These are phyloP conservation scores for Trichoderma atroviride DNA, from an alignment of 2,329 filamentous ascomycete species.

Conservation along the genomic window DNA sequence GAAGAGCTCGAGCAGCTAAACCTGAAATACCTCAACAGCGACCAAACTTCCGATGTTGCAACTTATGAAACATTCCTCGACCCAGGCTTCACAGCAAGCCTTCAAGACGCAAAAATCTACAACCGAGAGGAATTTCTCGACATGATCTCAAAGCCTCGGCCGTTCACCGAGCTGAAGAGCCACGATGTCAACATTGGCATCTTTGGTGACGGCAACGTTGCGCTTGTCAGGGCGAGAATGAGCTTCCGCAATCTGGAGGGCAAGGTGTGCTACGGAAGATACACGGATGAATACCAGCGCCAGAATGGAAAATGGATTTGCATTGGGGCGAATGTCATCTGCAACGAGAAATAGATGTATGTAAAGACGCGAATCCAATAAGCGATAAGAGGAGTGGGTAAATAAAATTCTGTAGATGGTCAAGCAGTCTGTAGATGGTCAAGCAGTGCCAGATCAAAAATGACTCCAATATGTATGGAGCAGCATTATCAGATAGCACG, in stretches of 20 bases:
- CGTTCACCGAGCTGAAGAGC: background rate
- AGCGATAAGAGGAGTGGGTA: no score
- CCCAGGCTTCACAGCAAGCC: background rate
- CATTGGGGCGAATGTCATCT: background rate
- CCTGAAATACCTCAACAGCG: background rate
- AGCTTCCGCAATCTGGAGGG: background rate
- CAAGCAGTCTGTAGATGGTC: no score
- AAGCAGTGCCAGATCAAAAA: no score
- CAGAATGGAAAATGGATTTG: background rate
- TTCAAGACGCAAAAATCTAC: background rate
- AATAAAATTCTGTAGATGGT: no score
- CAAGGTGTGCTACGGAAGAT: background rate
- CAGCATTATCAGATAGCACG: no score
- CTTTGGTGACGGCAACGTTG: background rate
- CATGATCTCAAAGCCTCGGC: background rate
- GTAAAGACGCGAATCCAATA: no score
- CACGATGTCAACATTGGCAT: background rate
- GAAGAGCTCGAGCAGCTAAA: background rate
- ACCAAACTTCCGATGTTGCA: background rate
- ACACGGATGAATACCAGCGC: background rate
- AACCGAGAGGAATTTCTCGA: background rate
- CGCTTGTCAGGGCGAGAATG: background rate
- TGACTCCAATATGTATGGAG: no score
- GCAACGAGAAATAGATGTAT: background rate
- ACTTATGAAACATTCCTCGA: background rate